Evolutionary conservation across 805 yeast species (phyloP), one percentile per base, ranked within the genome.

Genomic region (Vanderwaltozyma verrucispora): DNA sequence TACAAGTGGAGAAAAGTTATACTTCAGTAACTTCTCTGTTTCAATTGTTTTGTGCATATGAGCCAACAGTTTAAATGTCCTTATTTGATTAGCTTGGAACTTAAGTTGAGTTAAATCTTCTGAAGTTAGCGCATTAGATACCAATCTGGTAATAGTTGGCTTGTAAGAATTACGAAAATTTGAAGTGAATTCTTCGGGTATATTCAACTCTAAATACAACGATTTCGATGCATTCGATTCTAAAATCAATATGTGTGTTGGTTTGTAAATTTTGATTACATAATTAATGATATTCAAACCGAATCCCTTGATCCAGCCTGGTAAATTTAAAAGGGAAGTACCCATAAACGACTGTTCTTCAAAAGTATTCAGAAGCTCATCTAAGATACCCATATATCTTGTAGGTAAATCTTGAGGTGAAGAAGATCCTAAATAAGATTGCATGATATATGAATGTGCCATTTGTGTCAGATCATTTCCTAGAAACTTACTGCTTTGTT

Each of bases 281-380:
- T 67, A 61, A 13, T 59, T 64, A n/a, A 83, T 63, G 8, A 87
- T 59, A 33, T 75, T 79, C 13, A 78, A 65, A 0, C 96, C 96
- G 44, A 75, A 76, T 0, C 96, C 96, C 56, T 82, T 83, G 23
- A 86, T 72, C 95, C 95, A 87, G 0, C 95, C 95, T 0, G 96
- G 89, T 1, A 88, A 74, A 49, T 87, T 87, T 4, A 88, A 68
- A 1, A 87, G 55, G 3, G 86, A 58, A 37, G 63, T 46, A 0
- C 64, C 64, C 38, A 59, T 56, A 18, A 47, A 45, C 23, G 46
- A 48, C 23, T 59, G 71, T 12, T 52, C 51, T 2, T 51, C 46
- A 36, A 50, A 47, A 27, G 26, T 24, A 23, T 41, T 38, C 8
- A 71, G 52, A 15, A 84, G 56, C 3, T 64, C 53, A 26, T 56